Evolutionary conservation across 441 rosid genomes (phyloP), one percentile per base, ranked within the genome.

Genomic region (Erodium trifolium): DNA sequence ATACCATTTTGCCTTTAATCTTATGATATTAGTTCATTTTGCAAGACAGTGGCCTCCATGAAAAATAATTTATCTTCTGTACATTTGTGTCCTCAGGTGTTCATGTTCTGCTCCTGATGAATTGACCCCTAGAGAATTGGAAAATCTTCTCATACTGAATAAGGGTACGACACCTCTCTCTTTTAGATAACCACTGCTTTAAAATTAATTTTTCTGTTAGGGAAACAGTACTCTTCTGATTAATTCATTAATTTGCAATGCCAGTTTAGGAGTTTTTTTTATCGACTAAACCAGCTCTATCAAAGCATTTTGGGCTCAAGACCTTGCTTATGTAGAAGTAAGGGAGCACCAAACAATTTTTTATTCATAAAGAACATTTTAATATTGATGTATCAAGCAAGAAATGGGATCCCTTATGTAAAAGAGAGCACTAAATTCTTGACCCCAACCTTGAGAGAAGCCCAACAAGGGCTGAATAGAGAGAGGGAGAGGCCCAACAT

Each of bases 41-140:
- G 62, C 62, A 55, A 31, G 34, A 16, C 18, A 18, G 19, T 18
- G 0, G 19, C 62, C 18, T 55, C 16, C 27, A 4, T 14, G 45
- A 11, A 27, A 57, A 65, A 68, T 68, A 43, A 37, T 23, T 18
- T 31, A 5, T n/a, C 13, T 16, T n/a, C 64, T 65, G 34, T 43
- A 14, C 13, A 11, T 41, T 77, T 41, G 69, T 72, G 68, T 66
- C 67, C 37, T 69, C 64, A 88, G 93, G 81, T 79, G 84, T 69
- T 85, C 84, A 43, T 88, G 93, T 80, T 85, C 88, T 70, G 82
- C 81, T 4, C 88, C 91, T 5, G 86, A 86, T 70, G 93, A 86
- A 72, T 85, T 86, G 67, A 63, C 81, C 12, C 87, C 81, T 34
- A 75, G 79, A 67, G 93, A 88, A 75, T 66, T 82, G 70, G 91